Base-by-base conservation (phyloP, 1,284 basidiomycete genomes). In the Bondarzewia mesenterica region DNA sequence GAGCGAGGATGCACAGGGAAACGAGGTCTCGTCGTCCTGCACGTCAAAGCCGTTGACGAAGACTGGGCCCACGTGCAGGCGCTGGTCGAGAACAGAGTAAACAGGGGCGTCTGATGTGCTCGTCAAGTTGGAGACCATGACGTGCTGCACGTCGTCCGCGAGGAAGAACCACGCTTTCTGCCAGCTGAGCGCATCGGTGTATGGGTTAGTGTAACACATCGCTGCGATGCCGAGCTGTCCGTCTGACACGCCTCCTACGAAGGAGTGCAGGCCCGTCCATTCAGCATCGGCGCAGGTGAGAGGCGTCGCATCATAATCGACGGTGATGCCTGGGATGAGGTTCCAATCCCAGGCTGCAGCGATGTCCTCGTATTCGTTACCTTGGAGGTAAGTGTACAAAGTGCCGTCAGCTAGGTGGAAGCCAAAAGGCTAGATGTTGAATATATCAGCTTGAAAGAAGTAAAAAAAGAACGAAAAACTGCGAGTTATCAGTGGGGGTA, bases 111-210 rank as follows among this genome's bases (percentile, higher is more conserved):
- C n/a, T n/a, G n/a, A n/a, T n/a, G n/a, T n/a, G n/a, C n/a, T n/a
- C 20, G 63, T 61, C 48, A 83, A 63, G 42, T 64, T 64, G 18
- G 78, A 69, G 29, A 84, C 61, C 70, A 80, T 78, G 55, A 86
- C 77, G 54, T 76, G 73, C 58, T 82, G 74, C 35, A 80, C 67
- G 56, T 80, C 75, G 54, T 75, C 66, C 45, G 78, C 72, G 51
- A 88, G 71, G 74, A 82, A 85, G 66, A 85, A 84, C 78, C 78
- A 84, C 0, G 76, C 74, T 62, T 86, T 86, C 56, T 80, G 78
- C 72, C 76, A 87, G 49, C 65, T 63, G 40, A 86, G 60, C 4
- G 71, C 60, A n/a, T 65, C 58, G 4, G 80, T 81, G 40, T 65
- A 50, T 1, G 83, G 82, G 57, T 85, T 84, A 26, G 72, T 77